These are phyloP conservation scores for Scedosporium apiospermum DNA, from an alignment of 2,329 filamentous ascomycete genomes.

Conservation along the genomic window DNA sequence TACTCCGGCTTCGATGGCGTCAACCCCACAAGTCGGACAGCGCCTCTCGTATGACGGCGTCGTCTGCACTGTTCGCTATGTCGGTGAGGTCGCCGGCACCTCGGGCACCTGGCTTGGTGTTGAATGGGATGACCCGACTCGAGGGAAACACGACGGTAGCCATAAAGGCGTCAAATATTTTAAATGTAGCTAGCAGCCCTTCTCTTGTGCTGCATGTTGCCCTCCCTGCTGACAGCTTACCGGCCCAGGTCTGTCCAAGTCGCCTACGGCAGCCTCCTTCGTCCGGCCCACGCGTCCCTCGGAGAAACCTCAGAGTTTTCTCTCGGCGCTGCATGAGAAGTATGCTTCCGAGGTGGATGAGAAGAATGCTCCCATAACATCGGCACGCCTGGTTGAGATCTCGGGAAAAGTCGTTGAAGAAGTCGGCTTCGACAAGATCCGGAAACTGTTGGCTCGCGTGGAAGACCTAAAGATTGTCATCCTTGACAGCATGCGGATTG, in stretches of 20 bases:
- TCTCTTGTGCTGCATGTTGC: not conserved
- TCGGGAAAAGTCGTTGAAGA: constrained; percentile 84
- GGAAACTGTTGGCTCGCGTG: constrained; percentile 66
- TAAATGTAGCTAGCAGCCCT: constrained; percentile 46
- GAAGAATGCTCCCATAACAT: constrained; percentile 11
- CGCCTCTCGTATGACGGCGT: constrained; percentile 70
- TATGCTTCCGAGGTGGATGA: constrained; percentile 55
- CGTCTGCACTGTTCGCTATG: constrained; percentile 76
- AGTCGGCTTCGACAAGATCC: constrained; percentile 90
- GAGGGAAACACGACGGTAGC: constrained; percentile 86
- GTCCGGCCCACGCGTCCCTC: constrained; percentile 65
- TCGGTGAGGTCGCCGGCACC: constrained; percentile 68
- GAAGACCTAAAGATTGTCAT: constrained; percentile 72
- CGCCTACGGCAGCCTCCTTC: constrained; percentile 73
- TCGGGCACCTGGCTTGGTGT: constrained; percentile 81
- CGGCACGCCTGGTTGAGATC: constrained; percentile 46
- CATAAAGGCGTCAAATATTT: constrained; percentile 77
- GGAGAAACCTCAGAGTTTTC: constrained; percentile 62
- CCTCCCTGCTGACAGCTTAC: not conserved
- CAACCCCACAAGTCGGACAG: constrained; percentile 46
- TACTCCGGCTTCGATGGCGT: not conserved
- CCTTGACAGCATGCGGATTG: constrained; percentile 65
- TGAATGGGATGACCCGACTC: constrained; percentile 83
- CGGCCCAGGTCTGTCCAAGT: constrained; percentile 45
- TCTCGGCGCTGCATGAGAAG: constrained; percentile 72